A percentile compares a stretch with the other conserved stretches of the same genome.
Conservation (phyloP, 257 asterid species). For the Solanum clarkiae region DNA sequence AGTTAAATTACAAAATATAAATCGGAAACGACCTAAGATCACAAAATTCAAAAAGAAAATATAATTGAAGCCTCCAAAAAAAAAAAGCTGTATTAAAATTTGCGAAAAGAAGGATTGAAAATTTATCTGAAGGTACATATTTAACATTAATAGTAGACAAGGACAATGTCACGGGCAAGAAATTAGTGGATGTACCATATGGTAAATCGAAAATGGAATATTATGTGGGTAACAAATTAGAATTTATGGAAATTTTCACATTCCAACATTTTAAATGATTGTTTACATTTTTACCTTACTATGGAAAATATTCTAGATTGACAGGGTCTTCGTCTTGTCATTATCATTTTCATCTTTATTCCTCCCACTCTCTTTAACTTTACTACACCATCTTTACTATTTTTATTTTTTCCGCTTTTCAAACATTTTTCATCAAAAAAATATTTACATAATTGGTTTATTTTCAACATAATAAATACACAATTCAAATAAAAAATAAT, state of each 20-base stretch:
- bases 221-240: not conserved
- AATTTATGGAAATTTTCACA: not conserved
- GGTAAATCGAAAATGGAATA: not conserved
- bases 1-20: too few species aligned
- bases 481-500: not conserved
- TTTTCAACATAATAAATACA: not conserved
- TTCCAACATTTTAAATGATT: not conserved
- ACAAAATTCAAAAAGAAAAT: not conserved
- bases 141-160: not conserved
- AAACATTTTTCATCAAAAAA: not conserved
- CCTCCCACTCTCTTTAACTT: not conserved
- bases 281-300: not conserved
- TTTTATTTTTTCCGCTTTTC: not conserved
- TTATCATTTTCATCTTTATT: not conserved
- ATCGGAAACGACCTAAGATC: not conserved
- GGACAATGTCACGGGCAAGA: conserved; percentile 1
- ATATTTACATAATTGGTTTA: too few species aligned
- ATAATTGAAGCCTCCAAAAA: not conserved
- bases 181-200: not conserved
- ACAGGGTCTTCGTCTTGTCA: not conserved
- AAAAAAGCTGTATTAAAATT: not conserved
- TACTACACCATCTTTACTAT: not conserved
- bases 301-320: not conserved
- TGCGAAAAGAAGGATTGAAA: not conserved
- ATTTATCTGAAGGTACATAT: not conserved